phyloP scores from a whole-genome alignment of 2,329 filamentous ascomycete genomes.

The Cladosporium sp. region DNA sequence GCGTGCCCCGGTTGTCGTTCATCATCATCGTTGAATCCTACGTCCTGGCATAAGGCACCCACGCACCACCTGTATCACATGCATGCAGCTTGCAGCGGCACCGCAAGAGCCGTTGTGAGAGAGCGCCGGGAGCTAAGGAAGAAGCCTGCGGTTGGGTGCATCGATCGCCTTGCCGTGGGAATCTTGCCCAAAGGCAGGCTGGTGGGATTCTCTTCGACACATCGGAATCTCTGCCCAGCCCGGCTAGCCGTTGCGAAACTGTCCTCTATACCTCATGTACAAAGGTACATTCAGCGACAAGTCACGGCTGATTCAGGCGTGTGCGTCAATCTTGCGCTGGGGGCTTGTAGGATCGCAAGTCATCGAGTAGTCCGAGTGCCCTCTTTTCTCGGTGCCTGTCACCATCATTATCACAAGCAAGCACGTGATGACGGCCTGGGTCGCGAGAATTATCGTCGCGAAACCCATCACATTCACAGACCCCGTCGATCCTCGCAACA shows the following conservation, averaged over 20 bases:
- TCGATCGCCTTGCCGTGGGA: slow-evolving; percentile 9
- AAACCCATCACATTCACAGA: slow-evolving; percentile 2
- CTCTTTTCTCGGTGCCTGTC: too few species aligned
- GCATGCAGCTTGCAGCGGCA: slow-evolving; percentile 14
- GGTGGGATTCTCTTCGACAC: slow-evolving; percentile 9
- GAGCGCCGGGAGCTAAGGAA: background rate
- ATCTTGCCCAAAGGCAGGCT: slow-evolving; percentile 4
- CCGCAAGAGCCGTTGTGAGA: slow-evolving; percentile 11
- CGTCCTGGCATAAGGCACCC: background rate
- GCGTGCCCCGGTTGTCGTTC: background rate
- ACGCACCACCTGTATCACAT: slow-evolving; percentile 13
- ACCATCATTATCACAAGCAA: too few species aligned
- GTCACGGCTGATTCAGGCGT: too few species aligned
- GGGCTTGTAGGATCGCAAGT: too few species aligned
- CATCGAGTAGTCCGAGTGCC: too few species aligned
- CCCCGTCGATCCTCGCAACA: background rate
- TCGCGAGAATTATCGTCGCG: too few species aligned
- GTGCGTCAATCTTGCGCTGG: too few species aligned
- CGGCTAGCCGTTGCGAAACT: slow-evolving; percentile 1
- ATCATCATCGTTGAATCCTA: too few species aligned
- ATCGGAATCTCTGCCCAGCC: slow-evolving; percentile 11
- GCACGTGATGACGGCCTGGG: too few species aligned
- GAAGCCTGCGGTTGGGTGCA: slow-evolving; percentile 11
- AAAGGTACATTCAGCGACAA: too few species aligned
- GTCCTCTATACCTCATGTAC: too few species aligned